Base-by-base conservation (phyloP, 169 alveolate genomes). In the Amoebophrya sp. region DNA sequence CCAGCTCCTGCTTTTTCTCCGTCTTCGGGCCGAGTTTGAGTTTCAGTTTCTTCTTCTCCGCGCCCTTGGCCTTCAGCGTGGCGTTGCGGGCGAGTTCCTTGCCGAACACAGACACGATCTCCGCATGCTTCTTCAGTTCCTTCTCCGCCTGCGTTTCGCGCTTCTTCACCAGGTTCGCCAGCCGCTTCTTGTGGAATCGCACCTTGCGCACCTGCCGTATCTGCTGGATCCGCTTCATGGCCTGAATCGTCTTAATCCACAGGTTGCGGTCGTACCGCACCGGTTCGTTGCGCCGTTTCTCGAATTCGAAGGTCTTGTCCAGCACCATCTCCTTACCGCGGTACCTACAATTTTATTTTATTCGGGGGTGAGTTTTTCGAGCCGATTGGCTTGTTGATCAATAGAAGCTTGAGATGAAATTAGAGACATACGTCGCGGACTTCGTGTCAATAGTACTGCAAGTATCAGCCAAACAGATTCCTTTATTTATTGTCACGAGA, bases 231-330 rank as follows among this genome's bases (percentile, higher is more conserved):
- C 95, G 95, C 95, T 98, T 97, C 97, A 98, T 98, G 10, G 99
- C 99, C 95, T 97, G 97, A 90, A 99, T 97, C 40, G 99, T 98
- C 93, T 97, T 97, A 41, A 98, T 97, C 94, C 97, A 97, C 91
- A 98, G 89, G 91, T 97, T 97, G 91, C 99, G 96, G 95, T 99
- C 98, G 95, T 99, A 99, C 83, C 98, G 96, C 90, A 92, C 93
- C 2, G 99, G 99, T 77, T 96, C 96, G 94, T 98, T 98, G 93
- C 99, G 95, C 92, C 97, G 96, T 96, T 97, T 96, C 96, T 99
- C 99, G 94, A 98, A 98, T 77, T 98, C 99, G 91, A 98, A 97
- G 35, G 98, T 97, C 40, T 97, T 95, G 94, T 99, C 99, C 14
- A 96, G 95, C 54, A 95, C 95, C 98, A 98, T 95, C 96, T 99